Conservation (phyloP, 306 rosid species). For the Ammopiptanthus mongolicus region DNA sequence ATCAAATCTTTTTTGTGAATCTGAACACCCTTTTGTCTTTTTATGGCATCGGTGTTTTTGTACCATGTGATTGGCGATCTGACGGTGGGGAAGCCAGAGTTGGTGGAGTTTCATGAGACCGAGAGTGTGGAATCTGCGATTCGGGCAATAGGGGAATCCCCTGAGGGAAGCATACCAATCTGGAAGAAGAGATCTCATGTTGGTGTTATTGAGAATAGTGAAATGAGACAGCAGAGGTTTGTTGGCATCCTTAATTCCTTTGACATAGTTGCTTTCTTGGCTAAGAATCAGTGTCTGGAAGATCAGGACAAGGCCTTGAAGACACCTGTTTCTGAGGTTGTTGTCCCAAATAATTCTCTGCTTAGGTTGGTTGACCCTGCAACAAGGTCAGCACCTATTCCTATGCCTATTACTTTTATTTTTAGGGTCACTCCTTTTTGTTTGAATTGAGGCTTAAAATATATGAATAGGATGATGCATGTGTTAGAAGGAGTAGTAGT, state of each 20-base stretch:
- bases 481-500: not conserved
- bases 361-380: slow-evolving; percentile 92
- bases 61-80: slow-evolving; percentile 96
- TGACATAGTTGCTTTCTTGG: slow-evolving; percentile 84
- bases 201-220: slow-evolving; percentile 59
- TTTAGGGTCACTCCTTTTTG: not conserved
- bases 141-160: slow-evolving; percentile 73
- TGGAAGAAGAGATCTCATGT: slow-evolving; percentile 68
- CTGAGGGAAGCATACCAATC: slow-evolving; percentile 75
- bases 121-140: slow-evolving; percentile 86
- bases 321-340: slow-evolving; percentile 68
- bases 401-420: not conserved
- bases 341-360: slow-evolving; percentile 49
- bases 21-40: slow-evolving; percentile 14
- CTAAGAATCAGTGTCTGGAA: slow-evolving; percentile 58
- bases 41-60: slow-evolving; percentile 92
- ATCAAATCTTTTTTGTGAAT: not conserved
- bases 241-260: slow-evolving; percentile 86
- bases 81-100: slow-evolving; percentile 96
- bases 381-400: slow-evolving; percentile 29
- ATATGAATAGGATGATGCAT: not conserved
- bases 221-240: slow-evolving; percentile 84
- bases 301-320: slow-evolving; percentile 81
- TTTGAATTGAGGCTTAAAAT: not conserved
- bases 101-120: slow-evolving; percentile 73